Evolutionary conservation across 2,329 filamentous ascomycete species (phyloP), one percentile per base, ranked within the genome.

Genomic region (Monilinia fructigena): DNA sequence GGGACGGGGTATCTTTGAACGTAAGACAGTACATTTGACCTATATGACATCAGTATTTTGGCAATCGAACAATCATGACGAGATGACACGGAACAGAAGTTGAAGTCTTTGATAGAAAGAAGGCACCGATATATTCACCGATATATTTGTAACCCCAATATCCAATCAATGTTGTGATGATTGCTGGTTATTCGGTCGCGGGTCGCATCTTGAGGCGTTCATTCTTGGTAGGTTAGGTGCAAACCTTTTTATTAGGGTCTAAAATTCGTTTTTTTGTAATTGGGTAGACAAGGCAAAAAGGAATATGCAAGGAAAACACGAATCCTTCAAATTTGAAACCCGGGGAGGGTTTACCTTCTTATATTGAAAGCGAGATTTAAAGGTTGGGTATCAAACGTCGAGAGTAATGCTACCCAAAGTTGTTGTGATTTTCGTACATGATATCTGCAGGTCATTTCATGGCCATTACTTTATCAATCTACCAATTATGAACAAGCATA

Each of bases 371-470:
- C 16, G 20, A 23, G 58, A 26, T 55, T 16, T 18, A 28, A 4
- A 23, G 18, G 16, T 66, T 61, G 63, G 63, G 63, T 52, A 54
- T 50, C 63, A 61, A 61, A 54, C 47, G n/a, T 61, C 38, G 16
- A 28, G n/a, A 38, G n/a, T 11, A 23, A 45, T 61, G 63, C 14
- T 66, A 55, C 63, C 63, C 63, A 54, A 66, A 53, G 60, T 54
- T 47, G 42, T 52, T 53, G 63, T 54, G 55, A 53, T 54, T 47
- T 12, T 40, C 47, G 55, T 61, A 66, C 55, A 61, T 60, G 55
- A 54, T 28, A 40, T 59, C 55, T 45, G 63, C 55, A 61, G 47
- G 47, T 45, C 55, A 61, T 61, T 45, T 54, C 50, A 28, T 42
- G n/a, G 12, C 47, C 38, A 23, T 38, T 56, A 54, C 16, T 55